Evolutionary conservation across 192 early-diverging fungal genomes (phyloP), one percentile per base, ranked within the genome.

Genomic region (Chytriomyces sp.): DNA sequence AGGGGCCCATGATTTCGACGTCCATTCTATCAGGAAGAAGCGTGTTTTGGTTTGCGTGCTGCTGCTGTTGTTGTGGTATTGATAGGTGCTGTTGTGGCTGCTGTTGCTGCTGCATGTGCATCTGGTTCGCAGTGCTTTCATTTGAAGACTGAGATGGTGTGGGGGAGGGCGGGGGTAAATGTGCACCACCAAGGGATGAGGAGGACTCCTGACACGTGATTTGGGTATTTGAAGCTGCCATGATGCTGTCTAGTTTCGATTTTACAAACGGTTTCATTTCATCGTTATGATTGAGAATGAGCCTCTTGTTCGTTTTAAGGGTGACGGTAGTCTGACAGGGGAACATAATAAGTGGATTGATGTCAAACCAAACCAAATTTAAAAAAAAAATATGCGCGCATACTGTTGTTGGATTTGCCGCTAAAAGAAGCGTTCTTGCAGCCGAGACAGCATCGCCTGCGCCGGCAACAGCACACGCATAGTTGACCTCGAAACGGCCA

Each of bases 221-320:
- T 70, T 86, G 81, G 47, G 85, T 86, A 26, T 78, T 73, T 10
- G 86, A 83, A 6, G 69, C 13, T 35, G 47, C 47, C 86, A 86
- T 89, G 43, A 89, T 80, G 50, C 76, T 77, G 48, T 88, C 82
- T 7, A 89, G 72, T n/a, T 77, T 57, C 16, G 67, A 23, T 59
- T 89, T 91, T n/a, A 85, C 79, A 47, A 61, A 49, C 46, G 79
- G 47, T 59, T 84, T 87, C 80, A 89, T 87, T 75, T 87, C 87
- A 16, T 77, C 85, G n/a, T 72, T 77, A 28, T 80, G 47, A 73
- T 81, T 80, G n/a, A 89, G 80, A 7, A 89, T 61, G n/a, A 83
- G 45, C n/a, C 67, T 71, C 49, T 80, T 80, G 50, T 72, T 82
- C 16, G 83, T 82, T 72, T 85, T 85, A 35, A 89, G 75, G 44